Evolutionary conservation across 441 rosid genomes (phyloP).

Genomic region (Pelargonium myrrhifolium): DNA sequence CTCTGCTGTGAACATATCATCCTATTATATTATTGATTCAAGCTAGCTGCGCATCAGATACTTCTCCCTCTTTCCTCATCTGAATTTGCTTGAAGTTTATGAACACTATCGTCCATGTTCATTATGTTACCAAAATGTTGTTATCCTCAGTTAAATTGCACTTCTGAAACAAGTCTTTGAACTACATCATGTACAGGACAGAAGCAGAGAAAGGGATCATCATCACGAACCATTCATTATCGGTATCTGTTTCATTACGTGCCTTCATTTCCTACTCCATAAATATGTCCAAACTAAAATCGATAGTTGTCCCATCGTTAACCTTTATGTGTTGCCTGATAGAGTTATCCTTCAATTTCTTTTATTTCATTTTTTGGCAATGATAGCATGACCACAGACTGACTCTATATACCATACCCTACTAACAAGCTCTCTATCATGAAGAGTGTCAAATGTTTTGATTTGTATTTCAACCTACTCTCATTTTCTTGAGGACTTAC

Average conservation of each 20-base stretch:
- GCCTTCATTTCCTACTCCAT: background rate
- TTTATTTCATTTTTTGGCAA: conserved; percentile 3
- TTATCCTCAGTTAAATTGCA: conserved; percentile 11
- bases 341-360: conserved; percentile 2
- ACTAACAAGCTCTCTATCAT: background rate
- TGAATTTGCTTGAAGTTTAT: conserved; percentile 18
- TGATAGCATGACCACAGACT: background rate
- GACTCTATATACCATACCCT: background rate
- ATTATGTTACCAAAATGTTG: background rate
- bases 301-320: background rate
- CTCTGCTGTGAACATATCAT: background rate
- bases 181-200: conserved; percentile 49
- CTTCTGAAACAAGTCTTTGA: conserved; percentile 14
- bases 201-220: conserved; percentile 93
- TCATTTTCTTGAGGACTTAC: conserved; percentile 17
- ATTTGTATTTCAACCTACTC: conserved; percentile 11
- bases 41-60: background rate
- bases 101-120: conserved; percentile 12
- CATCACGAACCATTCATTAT: conserved; percentile 79
- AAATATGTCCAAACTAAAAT: background rate
- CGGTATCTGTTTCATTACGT: conserved; percentile 39
- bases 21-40: background rate
- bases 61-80: background rate
- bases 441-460: conserved; percentile 3
- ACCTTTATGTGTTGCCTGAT: background rate